phyloP scores from a whole-genome alignment of 139 green algal species.

The Picocystis salinarum region DNA sequence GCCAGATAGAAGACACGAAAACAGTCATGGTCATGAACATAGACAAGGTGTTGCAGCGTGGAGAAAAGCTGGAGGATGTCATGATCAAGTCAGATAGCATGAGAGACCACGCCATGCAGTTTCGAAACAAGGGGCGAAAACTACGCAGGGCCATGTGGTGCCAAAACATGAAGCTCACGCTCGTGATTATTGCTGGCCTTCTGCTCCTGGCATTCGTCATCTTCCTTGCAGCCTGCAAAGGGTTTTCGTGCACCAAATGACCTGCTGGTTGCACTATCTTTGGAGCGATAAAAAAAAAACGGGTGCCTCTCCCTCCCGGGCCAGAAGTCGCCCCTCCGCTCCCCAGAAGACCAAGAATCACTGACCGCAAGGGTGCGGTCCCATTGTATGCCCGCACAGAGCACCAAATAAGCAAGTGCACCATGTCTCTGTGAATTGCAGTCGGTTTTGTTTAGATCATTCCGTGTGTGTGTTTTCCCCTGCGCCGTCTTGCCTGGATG shows the following conservation, averaged over 20 bases:
- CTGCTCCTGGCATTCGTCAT: neutral
- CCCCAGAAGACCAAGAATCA: too few species aligned
- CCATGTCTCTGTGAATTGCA: too few species aligned
- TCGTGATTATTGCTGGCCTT: neutral
- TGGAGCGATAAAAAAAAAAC: too few species aligned
- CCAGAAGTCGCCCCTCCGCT: too few species aligned
- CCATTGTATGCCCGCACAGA: too few species aligned
- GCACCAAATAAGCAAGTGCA: too few species aligned
- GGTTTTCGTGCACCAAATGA: neutral
- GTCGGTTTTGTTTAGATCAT: too few species aligned
- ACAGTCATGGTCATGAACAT: constrained; percentile 2
- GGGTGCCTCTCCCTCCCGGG: too few species aligned
- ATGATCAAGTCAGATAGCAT: constrained; percentile 1
- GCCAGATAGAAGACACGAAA: constrained; percentile 3
- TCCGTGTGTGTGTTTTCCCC: too few species aligned
- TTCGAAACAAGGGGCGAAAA: constrained; percentile 1
- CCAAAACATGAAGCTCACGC: constrained; percentile 1
- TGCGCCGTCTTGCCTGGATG: too few species aligned
- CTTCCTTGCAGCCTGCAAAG: neutral
- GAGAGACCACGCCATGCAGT: neutral
- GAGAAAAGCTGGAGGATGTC: constrained; percentile 3
- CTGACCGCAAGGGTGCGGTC: too few species aligned
- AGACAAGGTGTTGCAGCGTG: constrained; percentile 3
- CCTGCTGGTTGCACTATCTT: too few species aligned
- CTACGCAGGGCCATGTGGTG: constrained; percentile 2